Base-by-base conservation (phyloP, 495 filamentous ascomycete species). In the Poronia punctata region DNA sequence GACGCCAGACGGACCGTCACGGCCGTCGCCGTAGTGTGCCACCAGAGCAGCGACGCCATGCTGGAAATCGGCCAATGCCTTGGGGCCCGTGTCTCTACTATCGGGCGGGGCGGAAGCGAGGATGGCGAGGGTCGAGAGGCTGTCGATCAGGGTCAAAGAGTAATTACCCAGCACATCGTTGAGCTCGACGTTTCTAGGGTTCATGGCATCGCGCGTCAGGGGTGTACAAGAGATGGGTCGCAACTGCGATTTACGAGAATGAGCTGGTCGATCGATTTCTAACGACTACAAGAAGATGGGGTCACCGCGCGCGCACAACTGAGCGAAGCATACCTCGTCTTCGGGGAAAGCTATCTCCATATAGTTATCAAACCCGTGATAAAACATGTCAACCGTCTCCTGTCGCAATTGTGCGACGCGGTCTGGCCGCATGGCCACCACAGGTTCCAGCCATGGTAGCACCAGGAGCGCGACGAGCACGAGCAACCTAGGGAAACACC, bases 121-220 rank as follows among this genome's bases (percentile, higher is more conserved):
- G 40, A 98, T 90, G 7, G 88, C 93, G 22, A 98, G 74, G 2
- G 89, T 90, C 11, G 88, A 95, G 21, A 98, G 72, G 48, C 86
- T 95, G 66, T 98, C 92, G 52, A 97, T 85, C 23, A 96, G 67
- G 5, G 93, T 97, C 40, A 98, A 71, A 38, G 90, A 95, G 58
- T 97, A 98, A 59, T 97, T 96, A 9, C 92, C 92, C 38, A 98
- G 73, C 22, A 90, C 88, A 64, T 98, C 92, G 61, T 97, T 97
- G 31, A 94, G 71, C 59, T 88, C 90, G 46, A 93, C 78, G 50
- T 90, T 82, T 29, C 76, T 74, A 1, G 85, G 85, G 52, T 94
- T 84, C 31, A 77, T 71, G 38, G 77, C 70, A 63, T 95, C 88
- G 50, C 88, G 85, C 40, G 80, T 84, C 49, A 90, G 71, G 7